Base-by-base conservation (phyloP, 1,284 basidiomycete genomes). In the Cutaneotrichosporon cutaneum region DNA sequence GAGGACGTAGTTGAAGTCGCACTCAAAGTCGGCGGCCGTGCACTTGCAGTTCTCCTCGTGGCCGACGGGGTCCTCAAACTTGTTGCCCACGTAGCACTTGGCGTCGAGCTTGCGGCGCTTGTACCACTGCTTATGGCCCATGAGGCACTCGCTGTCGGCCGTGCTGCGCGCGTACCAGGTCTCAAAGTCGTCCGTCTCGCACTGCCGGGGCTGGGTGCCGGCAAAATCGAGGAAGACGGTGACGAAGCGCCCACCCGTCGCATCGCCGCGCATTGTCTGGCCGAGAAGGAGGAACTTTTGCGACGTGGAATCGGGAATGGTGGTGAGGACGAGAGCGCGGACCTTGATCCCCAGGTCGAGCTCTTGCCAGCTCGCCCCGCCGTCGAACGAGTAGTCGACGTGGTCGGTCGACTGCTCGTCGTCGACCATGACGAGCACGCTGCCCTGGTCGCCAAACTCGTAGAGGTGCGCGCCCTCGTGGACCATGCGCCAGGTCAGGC, bases 121-220 rank as follows among this genome's bases (percentile, higher is more conserved):
- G 77, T 96, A 99, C 88, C 90, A 97, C 88, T 98, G 95, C 89
- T 90, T 94, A 76, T 92, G 92, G 2, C 95, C 95, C 92, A 99
- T 94, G 26, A 99, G 79, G 79, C 95, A 99, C 69, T 92, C 86
- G 36, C 80, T 70, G n/a, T 84, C 84, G 6, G 84, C 84, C 44
- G 83, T 82, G 11, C 81, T 80, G 55, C 90, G 82, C 5, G 90
- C 93, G 77, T 90, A 90, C 94, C 94, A 99, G 62, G 80, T 84
- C 78, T 97, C 94, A 71, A 92, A 90, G 75, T 98, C 96, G 8
- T 70, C 65, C 0, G 88, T 85, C 0, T 62, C 77, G 68, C 95
- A 98, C 73, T 94, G 85, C 42, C 86, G 84, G 52, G 85, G 81
- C 59, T 87, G 83, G 16, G 89, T 84, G 1, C 83, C 81, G 1